Base-by-base conservation (phyloP, 306 rosid genomes). In the Citrullus colocynthis region DNA sequence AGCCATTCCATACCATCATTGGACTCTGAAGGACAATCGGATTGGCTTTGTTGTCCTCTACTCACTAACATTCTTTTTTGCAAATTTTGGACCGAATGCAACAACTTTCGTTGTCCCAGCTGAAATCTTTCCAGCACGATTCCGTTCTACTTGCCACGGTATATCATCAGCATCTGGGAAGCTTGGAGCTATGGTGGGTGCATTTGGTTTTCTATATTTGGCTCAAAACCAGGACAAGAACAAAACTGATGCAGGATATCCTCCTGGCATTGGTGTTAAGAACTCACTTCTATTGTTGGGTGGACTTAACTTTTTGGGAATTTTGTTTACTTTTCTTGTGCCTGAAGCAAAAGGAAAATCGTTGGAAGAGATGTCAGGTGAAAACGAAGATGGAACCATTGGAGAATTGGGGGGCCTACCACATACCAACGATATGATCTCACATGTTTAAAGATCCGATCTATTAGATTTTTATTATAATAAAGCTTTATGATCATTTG, bases 91-190 rank as follows among this genome's bases (percentile, higher is more conserved):
- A 41, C 96, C 97, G 17, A 92, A 92, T 77, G 87, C 97, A 7
- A 92, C 96, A 20, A 92, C 97, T 42, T 90, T 92, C 57, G 91
- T 92, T 7, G 96, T 90, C 37, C 93, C 93, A 0, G 97, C 96
- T 0, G 97, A 92, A 87, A 86, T 92, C 30, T 92, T 92, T 79
- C 96, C 93, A 0, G 93, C 93, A 9, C 88, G 96, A 36, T 84
- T 92, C n/a, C 79, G 96, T 17, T 85, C 93, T 9, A 92, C 93
- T 28, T 92, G 97, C 79, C 97, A 92, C 1, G 96, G 93, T 4
- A 88, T 92, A 75, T 92, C 97, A 17, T 86, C 96, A 1, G 93
- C 97, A 6, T 11, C 85, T 0, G 96, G 96, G 28, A 92, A 90
- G 85, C 83, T 90, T 9, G 96, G 97, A 3, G 97, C 97, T 14